Conservation (phyloP, 2,329 filamentous ascomycete species). For the Blastomyces parvus region DNA sequence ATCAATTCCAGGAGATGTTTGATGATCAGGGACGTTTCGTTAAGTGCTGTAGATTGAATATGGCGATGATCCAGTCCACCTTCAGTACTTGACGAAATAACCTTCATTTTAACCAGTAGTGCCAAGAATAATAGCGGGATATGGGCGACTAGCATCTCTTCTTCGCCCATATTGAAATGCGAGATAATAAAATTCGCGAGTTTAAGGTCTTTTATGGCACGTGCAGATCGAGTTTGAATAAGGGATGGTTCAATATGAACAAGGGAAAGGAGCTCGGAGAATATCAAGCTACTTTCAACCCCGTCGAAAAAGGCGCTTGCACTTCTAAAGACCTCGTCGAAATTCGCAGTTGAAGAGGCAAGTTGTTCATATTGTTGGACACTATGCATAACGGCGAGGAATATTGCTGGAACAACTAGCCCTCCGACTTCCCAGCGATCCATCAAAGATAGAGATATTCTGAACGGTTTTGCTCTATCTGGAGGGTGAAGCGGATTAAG, state of each 20-base stretch:
- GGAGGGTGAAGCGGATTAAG: conserved; percentile 44
- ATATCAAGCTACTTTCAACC: conserved; percentile 88
- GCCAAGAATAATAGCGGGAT: conserved; percentile 67
- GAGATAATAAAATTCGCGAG: conserved; percentile 72
- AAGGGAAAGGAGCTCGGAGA: conserved; percentile 66
- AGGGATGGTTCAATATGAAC: conserved; percentile 46
- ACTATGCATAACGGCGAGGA: conserved; percentile 74
- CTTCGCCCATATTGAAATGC: conserved; percentile 88
- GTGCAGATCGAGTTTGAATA: conserved; percentile 41
- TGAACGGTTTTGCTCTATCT: conserved; percentile 74
- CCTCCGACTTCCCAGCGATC: conserved; percentile 96
- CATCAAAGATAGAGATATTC: conserved; percentile 91
- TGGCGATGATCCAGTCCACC: conserved; percentile 14
- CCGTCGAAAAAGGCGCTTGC: conserved; percentile 96
- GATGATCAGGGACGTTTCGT: conserved; percentile 35
- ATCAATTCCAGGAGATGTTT: conserved; percentile 53
- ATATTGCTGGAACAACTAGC: conserved; percentile 76
- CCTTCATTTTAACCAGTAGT: conserved; percentile 43
- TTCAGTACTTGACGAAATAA: conserved; percentile 20
- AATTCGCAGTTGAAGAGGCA: conserved; percentile 58
- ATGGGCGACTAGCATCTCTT: conserved; percentile 87
- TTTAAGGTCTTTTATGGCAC: conserved; percentile 52
- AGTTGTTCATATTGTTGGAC: conserved; percentile 63
- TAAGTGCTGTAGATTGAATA: conserved; percentile 24
- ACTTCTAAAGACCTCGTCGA: conserved; percentile 80